phyloP scores from a whole-genome alignment of 805 yeast genomes.

The Lipomyces yamadae region DNA sequence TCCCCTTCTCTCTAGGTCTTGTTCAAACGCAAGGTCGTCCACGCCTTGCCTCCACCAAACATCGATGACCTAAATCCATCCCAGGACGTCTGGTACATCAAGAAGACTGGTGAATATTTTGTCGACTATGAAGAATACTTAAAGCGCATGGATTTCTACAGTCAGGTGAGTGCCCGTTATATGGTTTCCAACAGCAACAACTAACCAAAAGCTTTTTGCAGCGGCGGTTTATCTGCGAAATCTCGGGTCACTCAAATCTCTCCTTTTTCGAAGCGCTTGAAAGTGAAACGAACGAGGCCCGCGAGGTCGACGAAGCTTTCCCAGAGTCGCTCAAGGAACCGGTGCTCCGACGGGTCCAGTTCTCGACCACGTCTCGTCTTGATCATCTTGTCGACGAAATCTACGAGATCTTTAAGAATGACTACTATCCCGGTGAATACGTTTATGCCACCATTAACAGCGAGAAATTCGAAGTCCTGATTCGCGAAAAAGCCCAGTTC shows the following conservation, averaged over 20 bases:
- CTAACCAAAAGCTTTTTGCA: conserved; percentile 11
- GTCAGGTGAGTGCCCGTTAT: conserved; percentile 36
- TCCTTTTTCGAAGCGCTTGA: conserved; percentile 88
- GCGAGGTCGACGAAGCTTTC: conserved; percentile 73
- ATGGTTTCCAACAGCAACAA: background rate
- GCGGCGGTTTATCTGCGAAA: conserved; percentile 90
- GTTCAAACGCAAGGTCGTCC: conserved; percentile 48
- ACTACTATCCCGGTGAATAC: conserved; percentile 89
- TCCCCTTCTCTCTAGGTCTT: conserved; percentile 42
- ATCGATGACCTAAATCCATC: conserved; percentile 30
- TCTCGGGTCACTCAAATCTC: conserved; percentile 89
- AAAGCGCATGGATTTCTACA: conserved; percentile 49
- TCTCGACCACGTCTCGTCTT: conserved; percentile 76
- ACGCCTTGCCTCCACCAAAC: conserved; percentile 36
- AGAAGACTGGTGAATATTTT: conserved; percentile 90
- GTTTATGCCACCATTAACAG: conserved; percentile 59
- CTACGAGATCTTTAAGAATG: conserved; percentile 72
- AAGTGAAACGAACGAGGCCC: conserved; percentile 55
- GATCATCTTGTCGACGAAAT: conserved; percentile 89
- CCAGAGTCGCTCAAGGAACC: conserved; percentile 94
- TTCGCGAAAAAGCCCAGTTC: conserved; percentile 85
- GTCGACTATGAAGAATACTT: conserved; percentile 74
- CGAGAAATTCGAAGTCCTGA: conserved; percentile 59
- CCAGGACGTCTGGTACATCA: conserved; percentile 74
- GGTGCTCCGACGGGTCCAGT: conserved; percentile 81